These are phyloP conservation scores for Tilletia walkeri DNA, from an alignment of 1,284 basidiomycete genomes.

Conservation along the genomic window DNA sequence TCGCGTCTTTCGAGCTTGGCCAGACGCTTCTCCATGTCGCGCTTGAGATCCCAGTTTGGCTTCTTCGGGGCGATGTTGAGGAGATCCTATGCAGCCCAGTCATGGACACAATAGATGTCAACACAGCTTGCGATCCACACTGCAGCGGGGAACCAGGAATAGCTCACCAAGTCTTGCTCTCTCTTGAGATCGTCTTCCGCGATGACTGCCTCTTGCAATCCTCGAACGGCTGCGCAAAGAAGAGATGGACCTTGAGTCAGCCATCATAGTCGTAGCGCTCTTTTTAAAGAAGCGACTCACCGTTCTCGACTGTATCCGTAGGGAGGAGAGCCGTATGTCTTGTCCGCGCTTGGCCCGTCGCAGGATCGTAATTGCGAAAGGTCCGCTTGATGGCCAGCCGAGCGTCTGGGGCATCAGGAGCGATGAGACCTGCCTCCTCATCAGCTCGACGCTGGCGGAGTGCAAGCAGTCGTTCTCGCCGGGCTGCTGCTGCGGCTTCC, in stretches of 20 bases:
- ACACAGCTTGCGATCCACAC: not conserved
- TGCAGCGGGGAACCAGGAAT: not conserved
- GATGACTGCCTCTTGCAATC: constrained; percentile 78
- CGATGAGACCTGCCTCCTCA: constrained; percentile 30
- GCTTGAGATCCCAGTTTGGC: constrained; percentile 94
- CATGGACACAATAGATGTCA: not conserved
- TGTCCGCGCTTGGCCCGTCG: constrained; percentile 47
- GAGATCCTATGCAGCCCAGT: constrained; percentile 65
- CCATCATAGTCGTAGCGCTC: not conserved
- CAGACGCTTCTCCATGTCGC: constrained; percentile 86
- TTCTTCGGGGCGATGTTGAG: constrained; percentile 95
- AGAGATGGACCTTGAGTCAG: not conserved
- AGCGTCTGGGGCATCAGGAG: not conserved
- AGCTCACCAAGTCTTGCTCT: constrained; percentile 78
- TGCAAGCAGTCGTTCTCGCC: constrained; percentile 79
- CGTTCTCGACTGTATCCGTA: constrained; percentile 82
- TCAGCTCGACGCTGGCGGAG: constrained; percentile 72
- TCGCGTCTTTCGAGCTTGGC: constrained; percentile 83
- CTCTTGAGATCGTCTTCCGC: constrained; percentile 78
- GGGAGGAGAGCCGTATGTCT: constrained; percentile 63
- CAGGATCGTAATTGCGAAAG: constrained; percentile 55
- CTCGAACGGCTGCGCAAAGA: constrained; percentile 62
- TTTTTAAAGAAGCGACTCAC: constrained; percentile 37
- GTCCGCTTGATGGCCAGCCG: constrained; percentile 40
- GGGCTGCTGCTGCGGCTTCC: constrained; percentile 75